These are phyloP conservation scores for Astrephomene gubernaculifera DNA, from an alignment of 139 green algal genomes.

Conservation along the genomic window DNA sequence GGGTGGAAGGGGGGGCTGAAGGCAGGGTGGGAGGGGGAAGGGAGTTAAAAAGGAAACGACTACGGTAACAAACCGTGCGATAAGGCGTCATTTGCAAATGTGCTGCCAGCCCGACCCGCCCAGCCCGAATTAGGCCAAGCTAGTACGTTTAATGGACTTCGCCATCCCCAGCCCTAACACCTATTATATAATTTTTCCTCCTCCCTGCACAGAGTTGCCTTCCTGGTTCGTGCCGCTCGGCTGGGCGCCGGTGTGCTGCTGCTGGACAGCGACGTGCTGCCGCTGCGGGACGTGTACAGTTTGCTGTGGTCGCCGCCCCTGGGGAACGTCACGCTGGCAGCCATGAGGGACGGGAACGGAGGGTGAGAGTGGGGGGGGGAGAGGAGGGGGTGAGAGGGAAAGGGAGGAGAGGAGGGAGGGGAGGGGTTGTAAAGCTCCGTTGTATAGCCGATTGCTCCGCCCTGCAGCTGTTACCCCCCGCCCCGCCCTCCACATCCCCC, in stretches of 20 bases:
- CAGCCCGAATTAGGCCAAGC: too few relatives aligned
- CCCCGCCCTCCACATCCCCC: background rate
- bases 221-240: slow-evolving; percentile 28
- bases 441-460: too few relatives aligned
- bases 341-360: slow-evolving; percentile 55
- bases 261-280: slow-evolving; percentile 49
- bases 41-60: too few relatives aligned
- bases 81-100: too few relatives aligned
- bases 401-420: background rate
- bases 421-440: too few relatives aligned
- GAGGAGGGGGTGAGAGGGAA: background rate
- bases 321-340: background rate
- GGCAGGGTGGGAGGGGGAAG: background rate
- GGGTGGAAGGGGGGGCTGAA: background rate
- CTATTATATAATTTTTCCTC: too few relatives aligned
- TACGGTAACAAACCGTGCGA: too few relatives aligned
- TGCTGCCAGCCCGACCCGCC: too few relatives aligned
- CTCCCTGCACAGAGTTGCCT: slow-evolving; percentile 11
- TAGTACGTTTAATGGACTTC: too few relatives aligned
- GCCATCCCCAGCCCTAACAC: too few relatives aligned
- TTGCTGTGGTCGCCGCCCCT: slow-evolving; percentile 36
- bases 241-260: slow-evolving; percentile 48
- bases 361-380: slow-evolving; percentile 1
- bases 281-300: slow-evolving; percentile 27
- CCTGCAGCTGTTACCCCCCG: too few relatives aligned